These are phyloP conservation scores for Obelidium mucronatum DNA, from an alignment of 192 early-diverging fungal species.

Conservation along the genomic window DNA sequence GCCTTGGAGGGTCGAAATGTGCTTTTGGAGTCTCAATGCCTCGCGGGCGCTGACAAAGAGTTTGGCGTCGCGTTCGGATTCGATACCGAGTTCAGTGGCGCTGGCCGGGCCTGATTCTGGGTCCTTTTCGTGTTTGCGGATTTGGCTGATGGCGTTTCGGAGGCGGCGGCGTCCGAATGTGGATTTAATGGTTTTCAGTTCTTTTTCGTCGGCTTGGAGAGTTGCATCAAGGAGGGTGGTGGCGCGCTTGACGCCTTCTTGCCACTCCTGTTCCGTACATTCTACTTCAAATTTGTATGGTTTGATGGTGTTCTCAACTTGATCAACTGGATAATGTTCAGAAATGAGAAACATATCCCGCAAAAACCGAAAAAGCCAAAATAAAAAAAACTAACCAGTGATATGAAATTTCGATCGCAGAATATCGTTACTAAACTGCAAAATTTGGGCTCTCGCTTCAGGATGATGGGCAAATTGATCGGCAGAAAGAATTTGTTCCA, in stretches of 20 bases:
- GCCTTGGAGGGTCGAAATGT: slow-evolving; percentile 76
- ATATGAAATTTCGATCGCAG: slow-evolving; percentile 85
- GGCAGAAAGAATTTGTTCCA: slow-evolving; percentile 74
- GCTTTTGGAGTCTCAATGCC: slow-evolving; percentile 79
- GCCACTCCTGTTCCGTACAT: slow-evolving; percentile 90
- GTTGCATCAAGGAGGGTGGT: slow-evolving; percentile 79
- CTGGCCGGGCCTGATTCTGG: slow-evolving; percentile 6
- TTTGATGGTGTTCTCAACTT: slow-evolving; percentile 99
- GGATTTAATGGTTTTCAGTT: slow-evolving; percentile 74
- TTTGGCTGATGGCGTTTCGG: slow-evolving; percentile 81
- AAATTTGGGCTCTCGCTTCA: slow-evolving; percentile 77
- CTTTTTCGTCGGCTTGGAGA: slow-evolving; percentile 76
- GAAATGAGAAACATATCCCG: not conserved
- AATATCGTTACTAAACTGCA: slow-evolving; percentile 86
- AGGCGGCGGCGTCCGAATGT: slow-evolving; percentile 81
- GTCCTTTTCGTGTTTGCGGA: slow-evolving; percentile 71
- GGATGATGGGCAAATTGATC: slow-evolving; percentile 91
- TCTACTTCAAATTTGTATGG: slow-evolving; percentile 99
- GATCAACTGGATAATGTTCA: slow-evolving; percentile 71
- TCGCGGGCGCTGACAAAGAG: slow-evolving; percentile 81
- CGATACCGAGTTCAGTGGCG: slow-evolving; percentile 62
- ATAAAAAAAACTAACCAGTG: slow-evolving; percentile 36
- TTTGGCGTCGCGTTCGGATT: slow-evolving; percentile 74
- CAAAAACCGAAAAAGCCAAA: not conserved
- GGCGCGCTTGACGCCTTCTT: slow-evolving; percentile 84